These are phyloP conservation scores for Aspergillus kassunensis DNA, from an alignment of 495 filamentous ascomycete genomes.

Conservation along the genomic window DNA sequence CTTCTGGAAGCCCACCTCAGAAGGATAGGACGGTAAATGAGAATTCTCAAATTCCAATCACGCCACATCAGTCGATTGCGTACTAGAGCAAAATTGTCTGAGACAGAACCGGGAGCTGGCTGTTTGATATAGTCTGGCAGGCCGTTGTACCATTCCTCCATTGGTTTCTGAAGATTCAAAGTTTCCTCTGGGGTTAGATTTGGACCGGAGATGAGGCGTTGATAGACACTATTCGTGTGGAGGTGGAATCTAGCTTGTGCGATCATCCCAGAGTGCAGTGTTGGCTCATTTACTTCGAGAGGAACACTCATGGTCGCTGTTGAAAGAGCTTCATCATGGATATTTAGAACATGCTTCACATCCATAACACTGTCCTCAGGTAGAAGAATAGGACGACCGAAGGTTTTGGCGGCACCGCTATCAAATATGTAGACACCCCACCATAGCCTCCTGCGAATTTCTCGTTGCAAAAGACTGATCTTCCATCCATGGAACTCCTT, in stretches of 20 bases:
- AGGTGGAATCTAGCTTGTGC: slow-evolving; percentile 48
- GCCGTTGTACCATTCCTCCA: slow-evolving; percentile 45
- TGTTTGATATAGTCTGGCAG: slow-evolving; percentile 46
- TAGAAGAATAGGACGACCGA: slow-evolving; percentile 44
- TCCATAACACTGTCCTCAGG: slow-evolving; percentile 48
- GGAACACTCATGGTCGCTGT: slow-evolving; percentile 41
- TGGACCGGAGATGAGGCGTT: slow-evolving; percentile 49
- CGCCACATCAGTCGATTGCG: slow-evolving; percentile 46
- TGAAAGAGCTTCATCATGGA: slow-evolving; percentile 46
- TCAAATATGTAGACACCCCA: slow-evolving; percentile 49
- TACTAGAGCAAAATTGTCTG: slow-evolving; percentile 36
- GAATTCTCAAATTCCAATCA: slow-evolving; percentile 49
- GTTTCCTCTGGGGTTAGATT: slow-evolving; percentile 46
- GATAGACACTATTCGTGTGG: slow-evolving; percentile 47
- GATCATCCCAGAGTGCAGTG: slow-evolving; percentile 47
- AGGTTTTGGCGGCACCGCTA: slow-evolving; percentile 45
- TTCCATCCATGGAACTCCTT: slow-evolving; percentile 54
- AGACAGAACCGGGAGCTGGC: slow-evolving; percentile 23
- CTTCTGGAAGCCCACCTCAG: slow-evolving; percentile 45
- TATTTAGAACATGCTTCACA: slow-evolving; percentile 45
- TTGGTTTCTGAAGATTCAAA: slow-evolving; percentile 39
- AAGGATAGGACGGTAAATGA: slow-evolving; percentile 50
- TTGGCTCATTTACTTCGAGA: slow-evolving; percentile 38
- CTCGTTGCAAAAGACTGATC: slow-evolving; percentile 47
- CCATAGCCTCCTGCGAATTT: slow-evolving; percentile 44